These are phyloP conservation scores for Lachnellula cervina DNA, from an alignment of 2,329 filamentous ascomycete species.

Conservation along the genomic window DNA sequence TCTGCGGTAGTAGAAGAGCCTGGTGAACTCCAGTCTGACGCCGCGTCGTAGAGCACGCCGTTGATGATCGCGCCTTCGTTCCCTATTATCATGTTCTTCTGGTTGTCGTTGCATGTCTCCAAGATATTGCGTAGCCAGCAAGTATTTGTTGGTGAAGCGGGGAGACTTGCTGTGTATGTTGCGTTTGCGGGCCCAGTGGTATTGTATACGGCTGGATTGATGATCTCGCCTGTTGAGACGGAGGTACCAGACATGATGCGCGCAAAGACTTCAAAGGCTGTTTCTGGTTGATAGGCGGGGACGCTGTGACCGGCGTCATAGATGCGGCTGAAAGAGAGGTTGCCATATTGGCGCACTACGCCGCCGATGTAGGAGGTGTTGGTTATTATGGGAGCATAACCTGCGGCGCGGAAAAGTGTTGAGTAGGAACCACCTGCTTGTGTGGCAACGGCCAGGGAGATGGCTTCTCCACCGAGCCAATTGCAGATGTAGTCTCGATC, in stretches of 20 bases:
- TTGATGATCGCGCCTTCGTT: constrained; percentile 54
- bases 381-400: constrained; percentile 67
- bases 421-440: constrained; percentile 44
- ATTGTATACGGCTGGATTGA: constrained; percentile 48
- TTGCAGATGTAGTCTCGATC: constrained; percentile 61
- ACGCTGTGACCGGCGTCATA: constrained; percentile 65
- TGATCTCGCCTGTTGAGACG: constrained; percentile 44
- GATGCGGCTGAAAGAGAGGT: constrained; percentile 63
- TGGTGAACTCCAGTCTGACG: constrained; percentile 36
- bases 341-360: constrained; percentile 70
- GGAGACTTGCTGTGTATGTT: constrained; percentile 50
- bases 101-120: constrained; percentile 48
- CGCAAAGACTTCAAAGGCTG: constrained; percentile 50
- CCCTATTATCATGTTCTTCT: constrained; percentile 42
- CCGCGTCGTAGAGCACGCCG: constrained; percentile 48
- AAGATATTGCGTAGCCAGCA: constrained; percentile 58
- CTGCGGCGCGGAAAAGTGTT: constrained; percentile 56
- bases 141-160: constrained; percentile 43
- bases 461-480: constrained; percentile 70
- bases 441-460: constrained; percentile 58
- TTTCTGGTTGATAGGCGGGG: constrained; percentile 50
- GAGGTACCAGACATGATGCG: constrained; percentile 52
- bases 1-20: constrained; percentile 13
- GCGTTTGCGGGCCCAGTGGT: constrained; percentile 55
- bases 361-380: constrained; percentile 66